Evolutionary conservation across 768 basidiomycete genomes (phyloP), one percentile per base, ranked within the genome.

Genomic region (Candolleomyces efflorescens): DNA sequence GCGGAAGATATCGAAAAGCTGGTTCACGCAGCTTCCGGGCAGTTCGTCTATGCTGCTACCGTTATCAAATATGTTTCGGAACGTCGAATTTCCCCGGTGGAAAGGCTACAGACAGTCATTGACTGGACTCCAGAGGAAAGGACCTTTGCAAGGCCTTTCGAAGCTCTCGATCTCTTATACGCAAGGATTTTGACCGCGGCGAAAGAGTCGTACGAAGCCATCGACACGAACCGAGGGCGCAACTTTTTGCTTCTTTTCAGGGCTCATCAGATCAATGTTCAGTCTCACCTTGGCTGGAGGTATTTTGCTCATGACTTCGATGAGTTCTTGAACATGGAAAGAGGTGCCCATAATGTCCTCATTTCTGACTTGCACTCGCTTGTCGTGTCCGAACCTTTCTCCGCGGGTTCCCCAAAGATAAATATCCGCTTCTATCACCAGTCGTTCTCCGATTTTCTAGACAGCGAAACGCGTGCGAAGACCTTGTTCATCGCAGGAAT

Each of bases 31-130:
- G 39, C 55, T 2, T 45, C 55, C 18, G 45, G 55, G n/a, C 46
- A 47, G n/a, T 56, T 56, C 55, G 37, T 47, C 5, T 56, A 56
- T 22, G 55, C 55, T 15, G 45, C 55, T 9, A 56, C 55, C 7
- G 27, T 56, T 17, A n/a, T 56, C n/a, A 45, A 47, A 13, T 56
- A 38, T 23, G 22, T 56, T 11, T 45, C 32, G 5, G 37, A 56
- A 24, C 43, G 20, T 5, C 43, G 43, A 17, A 44, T 9, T 6
- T 44, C 43, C 17, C 43, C 43, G n/a, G 53, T 26, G 2, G 20
- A 17, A 4, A 17, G 43, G 43, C 43, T 44, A 1, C 43, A 44
- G 20, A 22, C 43, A 6, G 20, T 44, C 6, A 6, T 44, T 17
- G 15, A 17, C n/a, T 44, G 43, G 43, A 22, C 20, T 6, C 43